Conservation (phyloP, 73 alveolate genomes). For the Strombidium stylifer region DNA sequence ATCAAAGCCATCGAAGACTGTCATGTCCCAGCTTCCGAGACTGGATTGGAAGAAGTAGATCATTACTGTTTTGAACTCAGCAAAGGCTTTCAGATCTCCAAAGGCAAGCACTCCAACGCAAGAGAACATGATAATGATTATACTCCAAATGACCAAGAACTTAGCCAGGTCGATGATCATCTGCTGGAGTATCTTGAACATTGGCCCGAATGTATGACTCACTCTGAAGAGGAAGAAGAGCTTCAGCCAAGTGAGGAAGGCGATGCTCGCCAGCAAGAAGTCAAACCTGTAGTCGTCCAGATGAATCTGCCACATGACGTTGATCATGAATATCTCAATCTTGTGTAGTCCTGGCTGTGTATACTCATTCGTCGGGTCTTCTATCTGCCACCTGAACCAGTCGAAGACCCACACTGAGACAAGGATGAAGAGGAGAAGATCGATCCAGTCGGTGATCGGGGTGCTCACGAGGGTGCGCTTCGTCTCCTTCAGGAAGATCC, state of each 20-base stretch:
- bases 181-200: background rate
- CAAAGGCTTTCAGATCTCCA: constrained; percentile 10
- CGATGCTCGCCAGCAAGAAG: background rate
- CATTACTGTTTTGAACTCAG: background rate
- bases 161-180: background rate
- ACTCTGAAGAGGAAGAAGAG: background rate
- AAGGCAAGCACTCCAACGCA: constrained; percentile 18
- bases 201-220: constrained; percentile 13
- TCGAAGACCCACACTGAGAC: no score
- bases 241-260: constrained; percentile 14
- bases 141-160: constrained; percentile 8
- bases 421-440: no score
- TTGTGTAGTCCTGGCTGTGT: no score
- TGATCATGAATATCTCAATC: no score
- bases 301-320: no score
- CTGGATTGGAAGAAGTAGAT: constrained; percentile 1
- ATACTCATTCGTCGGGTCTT: no score
- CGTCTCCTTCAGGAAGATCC: no score
- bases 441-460: no score
- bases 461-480: no score
- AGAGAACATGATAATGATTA: constrained; percentile 1
- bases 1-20: constrained; percentile 4
- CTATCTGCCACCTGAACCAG: no score
- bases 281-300: no score
- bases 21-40: constrained; percentile 13